These are phyloP conservation scores for Camellia sinensis DNA, from an alignment of 148 eudicot species.

Conservation along the genomic window DNA sequence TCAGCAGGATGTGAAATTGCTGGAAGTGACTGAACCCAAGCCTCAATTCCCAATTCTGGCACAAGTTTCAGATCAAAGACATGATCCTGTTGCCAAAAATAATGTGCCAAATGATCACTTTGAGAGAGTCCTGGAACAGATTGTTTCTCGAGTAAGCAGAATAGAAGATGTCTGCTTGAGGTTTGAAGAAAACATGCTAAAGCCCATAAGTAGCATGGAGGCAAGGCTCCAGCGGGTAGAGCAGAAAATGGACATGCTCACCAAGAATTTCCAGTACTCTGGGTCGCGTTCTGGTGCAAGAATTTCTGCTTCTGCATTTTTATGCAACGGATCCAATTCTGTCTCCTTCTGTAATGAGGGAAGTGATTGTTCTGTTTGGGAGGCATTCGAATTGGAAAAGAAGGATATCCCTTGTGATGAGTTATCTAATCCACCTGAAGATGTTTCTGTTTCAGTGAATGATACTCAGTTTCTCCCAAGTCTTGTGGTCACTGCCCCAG, in stretches of 20 bases:
- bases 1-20: too few species aligned
- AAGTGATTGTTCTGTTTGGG: constrained; percentile 27
- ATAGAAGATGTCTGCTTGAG: constrained; percentile 73
- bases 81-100: constrained; percentile 20
- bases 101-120: constrained; percentile 30
- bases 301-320: constrained; percentile 60
- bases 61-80: constrained; percentile 3
- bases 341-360: constrained; percentile 40
- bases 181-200: constrained; percentile 81
- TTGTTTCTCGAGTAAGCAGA: constrained; percentile 65
- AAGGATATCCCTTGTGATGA: constrained; percentile 25
- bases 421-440: constrained; percentile 21
- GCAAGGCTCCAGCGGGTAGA: constrained; percentile 77
- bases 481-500: constrained; percentile 75
- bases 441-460: constrained; percentile 17
- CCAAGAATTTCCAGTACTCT: constrained; percentile 32
- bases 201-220: constrained; percentile 63
- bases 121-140: constrained; percentile 63
- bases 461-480: constrained; percentile 45
- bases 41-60: too few species aligned
- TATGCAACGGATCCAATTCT: constrained; percentile 45
- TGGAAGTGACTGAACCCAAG: not conserved
- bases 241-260: constrained; percentile 49
- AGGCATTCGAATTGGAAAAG: constrained; percentile 32
- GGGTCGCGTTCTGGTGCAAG: constrained; percentile 31